Conservation (phyloP, 2,329 filamentous ascomycete species). For the Aspergillus costaricaensis region DNA sequence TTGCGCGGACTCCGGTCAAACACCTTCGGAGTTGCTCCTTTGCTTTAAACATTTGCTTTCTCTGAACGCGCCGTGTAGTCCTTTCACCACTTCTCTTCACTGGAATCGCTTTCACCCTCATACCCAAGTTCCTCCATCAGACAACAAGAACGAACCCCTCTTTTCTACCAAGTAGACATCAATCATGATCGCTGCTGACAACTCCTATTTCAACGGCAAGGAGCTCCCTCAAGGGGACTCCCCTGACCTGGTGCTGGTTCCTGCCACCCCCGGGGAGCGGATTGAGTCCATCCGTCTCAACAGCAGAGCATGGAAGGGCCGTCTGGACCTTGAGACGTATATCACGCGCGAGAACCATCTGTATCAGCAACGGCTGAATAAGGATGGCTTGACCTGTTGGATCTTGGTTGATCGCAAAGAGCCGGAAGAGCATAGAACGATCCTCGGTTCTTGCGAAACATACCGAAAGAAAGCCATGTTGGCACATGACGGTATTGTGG, state of each 20-base stretch:
- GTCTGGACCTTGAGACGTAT: slow-evolving; percentile 57
- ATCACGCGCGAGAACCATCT: slow-evolving; percentile 59
- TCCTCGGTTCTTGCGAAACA: slow-evolving; percentile 63
- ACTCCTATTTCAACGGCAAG: slow-evolving; percentile 17
- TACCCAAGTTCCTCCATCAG: neutral
- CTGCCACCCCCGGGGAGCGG: slow-evolving; percentile 58
- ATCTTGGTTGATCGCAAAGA: slow-evolving; percentile 55
- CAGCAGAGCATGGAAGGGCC: slow-evolving; percentile 59
- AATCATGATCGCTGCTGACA: slow-evolving; percentile 43
- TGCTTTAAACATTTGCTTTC: neutral
- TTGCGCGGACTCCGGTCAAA: slow-evolving; percentile 1
- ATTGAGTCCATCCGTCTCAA: slow-evolving; percentile 56
- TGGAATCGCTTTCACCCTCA: neutral
- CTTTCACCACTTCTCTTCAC: neutral
- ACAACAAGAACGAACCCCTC: neutral
- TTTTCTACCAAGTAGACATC: slow-evolving; percentile 10
- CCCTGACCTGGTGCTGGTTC: slow-evolving; percentile 54
- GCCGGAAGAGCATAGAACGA: slow-evolving; percentile 43
- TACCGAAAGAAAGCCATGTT: slow-evolving; percentile 45
- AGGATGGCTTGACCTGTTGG: slow-evolving; percentile 61
- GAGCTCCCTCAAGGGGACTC: slow-evolving; percentile 53
- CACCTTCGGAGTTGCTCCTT: neutral
- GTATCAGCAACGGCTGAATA: slow-evolving; percentile 53
- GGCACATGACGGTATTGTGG: slow-evolving; percentile 55
- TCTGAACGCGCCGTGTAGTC: neutral